Evolutionary conservation across 202 grass and related monocot genomes (phyloP).

Genomic region (Zoysia matrella): DNA sequence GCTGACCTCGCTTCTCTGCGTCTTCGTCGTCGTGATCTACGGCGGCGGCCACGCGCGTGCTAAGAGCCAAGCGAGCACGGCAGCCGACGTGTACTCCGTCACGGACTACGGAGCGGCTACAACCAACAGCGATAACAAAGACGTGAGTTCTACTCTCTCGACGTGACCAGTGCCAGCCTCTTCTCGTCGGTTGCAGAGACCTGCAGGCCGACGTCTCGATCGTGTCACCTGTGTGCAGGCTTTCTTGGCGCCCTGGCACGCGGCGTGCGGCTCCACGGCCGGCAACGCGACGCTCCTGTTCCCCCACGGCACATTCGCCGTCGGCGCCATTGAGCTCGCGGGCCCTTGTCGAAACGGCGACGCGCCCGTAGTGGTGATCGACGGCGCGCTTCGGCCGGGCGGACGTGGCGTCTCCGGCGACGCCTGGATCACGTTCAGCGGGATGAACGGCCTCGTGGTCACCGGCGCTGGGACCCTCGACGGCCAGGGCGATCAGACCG

Average conservation of each 20-base stretch:
- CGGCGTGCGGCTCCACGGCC: conserved; percentile 33
- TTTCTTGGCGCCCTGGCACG: conserved; percentile 48
- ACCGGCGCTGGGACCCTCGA: conserved; percentile 54
- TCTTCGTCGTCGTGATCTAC: not conserved
- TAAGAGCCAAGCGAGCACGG: not conserved
- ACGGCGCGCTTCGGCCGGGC: conserved; percentile 41
- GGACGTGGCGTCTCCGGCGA: not conserved
- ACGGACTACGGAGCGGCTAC: conserved; percentile 47
- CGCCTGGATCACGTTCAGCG: conserved; percentile 55
- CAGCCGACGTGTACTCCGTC: conserved; percentile 29
- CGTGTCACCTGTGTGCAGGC: conserved; percentile 15
- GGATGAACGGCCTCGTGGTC: conserved; percentile 39
- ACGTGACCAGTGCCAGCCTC: too few species aligned
- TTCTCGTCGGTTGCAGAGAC: too few species aligned
- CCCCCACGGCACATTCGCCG: conserved; percentile 48
- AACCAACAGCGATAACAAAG: conserved; percentile 38
- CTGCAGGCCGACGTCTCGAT: too few species aligned
- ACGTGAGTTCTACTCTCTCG: conserved; percentile 10
- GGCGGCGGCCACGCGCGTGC: not conserved
- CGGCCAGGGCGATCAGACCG: conserved; percentile 17
- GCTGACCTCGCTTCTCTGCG: not conserved
- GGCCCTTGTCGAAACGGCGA: conserved; percentile 39
- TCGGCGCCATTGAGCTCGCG: conserved; percentile 30
- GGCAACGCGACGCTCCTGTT: conserved; percentile 39
- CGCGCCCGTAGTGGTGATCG: conserved; percentile 33